Percentiles rank a stretch among this genome's conserved stretches.
phyloP scores from a whole-genome alignment of 2,329 filamentous ascomycete genomes.

The Alternaria alternata region DNA sequence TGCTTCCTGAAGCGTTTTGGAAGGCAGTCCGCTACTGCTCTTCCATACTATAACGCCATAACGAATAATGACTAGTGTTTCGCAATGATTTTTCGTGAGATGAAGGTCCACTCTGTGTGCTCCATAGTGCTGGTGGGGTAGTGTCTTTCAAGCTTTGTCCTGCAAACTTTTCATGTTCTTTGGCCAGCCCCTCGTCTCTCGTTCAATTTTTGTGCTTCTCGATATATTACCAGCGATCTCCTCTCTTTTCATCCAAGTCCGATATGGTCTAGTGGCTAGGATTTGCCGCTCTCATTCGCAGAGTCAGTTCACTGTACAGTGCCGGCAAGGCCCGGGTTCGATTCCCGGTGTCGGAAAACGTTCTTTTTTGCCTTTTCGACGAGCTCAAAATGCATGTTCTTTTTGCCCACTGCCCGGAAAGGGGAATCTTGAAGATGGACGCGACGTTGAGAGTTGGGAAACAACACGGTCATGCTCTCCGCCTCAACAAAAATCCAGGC shows the following conservation, averaged over 20 bases:
- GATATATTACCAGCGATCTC: background rate
- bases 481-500: background rate
- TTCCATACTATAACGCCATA: background rate
- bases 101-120: background rate
- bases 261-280: slow-evolving; percentile 22
- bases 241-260: background rate
- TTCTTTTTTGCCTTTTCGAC: background rate
- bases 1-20: background rate
- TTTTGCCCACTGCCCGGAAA: background rate
- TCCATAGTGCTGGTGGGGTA: background rate
- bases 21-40: background rate
- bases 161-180: background rate
- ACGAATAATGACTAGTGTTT: background rate
- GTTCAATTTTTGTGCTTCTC: background rate
- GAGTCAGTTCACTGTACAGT: slow-evolving; percentile 19
- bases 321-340: slow-evolving; percentile 24
- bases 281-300: slow-evolving; percentile 22
- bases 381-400: background rate
- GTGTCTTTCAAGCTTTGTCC: background rate
- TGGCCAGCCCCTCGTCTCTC: background rate
- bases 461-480: background rate
- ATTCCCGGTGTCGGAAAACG: slow-evolving; percentile 18
- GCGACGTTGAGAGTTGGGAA: background rate
- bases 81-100: background rate
- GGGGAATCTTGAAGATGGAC: background rate